Evolutionary conservation across 805 yeast species (phyloP), one percentile per base, ranked within the genome.

Genomic region (Wickerhamiella azyma): DNA sequence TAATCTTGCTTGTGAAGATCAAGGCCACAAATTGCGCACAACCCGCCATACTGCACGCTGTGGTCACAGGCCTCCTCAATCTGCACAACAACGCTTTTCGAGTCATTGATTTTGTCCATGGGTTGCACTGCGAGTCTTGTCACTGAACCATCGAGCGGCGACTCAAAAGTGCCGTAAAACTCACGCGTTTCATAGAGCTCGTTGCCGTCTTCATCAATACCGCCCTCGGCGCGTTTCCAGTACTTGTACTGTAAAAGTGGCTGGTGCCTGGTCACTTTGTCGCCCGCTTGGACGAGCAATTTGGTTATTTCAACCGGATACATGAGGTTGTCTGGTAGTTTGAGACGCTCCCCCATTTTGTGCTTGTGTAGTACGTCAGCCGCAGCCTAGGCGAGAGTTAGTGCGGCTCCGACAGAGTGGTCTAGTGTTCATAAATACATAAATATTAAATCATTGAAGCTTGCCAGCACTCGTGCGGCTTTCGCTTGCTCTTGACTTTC

Each of bases 1-100:
- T 85, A 85, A 59, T 88, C 96, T 7, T 11, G 14, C 19, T 41
- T 41, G 42, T 76, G 80, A 48, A 75, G 82, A 21, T 67, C 72
- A 9, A 92, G 72, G 5, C 97, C 97, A 61, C 98, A 89, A 17
- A 85, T 63, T 0, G 96, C 96, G 66, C 98, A 89, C 37, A 89
- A 69, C 0, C 97, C 97, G 11, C 94, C 95, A 58, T 81, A 92
- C 54, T 92, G 96, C 24, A 92, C 86, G 1, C 89, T 76, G 63
- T 92, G 98, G 10, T 85, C 71, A 58, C 98, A 92, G 0, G 94
- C 85, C 59, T 94, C 96, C 37, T 67, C 63, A 13, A 89, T 69
- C 36, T 68, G 65, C 26, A 78, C 70, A 11, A 89, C 65, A 2
- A 66, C 66, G 46, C 74, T 75, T 30, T 69, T 67, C 10, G 64